phyloP scores from a whole-genome alignment of 495 filamentous ascomycete genomes.

The Cudoniella acicularis region DNA sequence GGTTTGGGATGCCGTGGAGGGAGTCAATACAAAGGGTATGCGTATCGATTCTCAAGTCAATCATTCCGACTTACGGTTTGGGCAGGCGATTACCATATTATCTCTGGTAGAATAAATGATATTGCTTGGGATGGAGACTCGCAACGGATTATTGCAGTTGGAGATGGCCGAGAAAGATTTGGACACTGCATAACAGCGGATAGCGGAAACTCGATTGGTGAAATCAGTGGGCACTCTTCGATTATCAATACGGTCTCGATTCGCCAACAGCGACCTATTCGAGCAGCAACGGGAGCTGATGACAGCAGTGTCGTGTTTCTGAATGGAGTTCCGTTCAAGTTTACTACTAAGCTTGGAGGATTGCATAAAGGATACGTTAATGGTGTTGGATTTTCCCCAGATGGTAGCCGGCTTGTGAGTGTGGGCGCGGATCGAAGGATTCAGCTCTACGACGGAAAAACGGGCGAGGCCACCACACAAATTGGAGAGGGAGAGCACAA shows the following conservation, averaged over 20 bases:
- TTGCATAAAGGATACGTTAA: slow-evolving; percentile 87
- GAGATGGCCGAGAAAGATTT: slow-evolving; percentile 88
- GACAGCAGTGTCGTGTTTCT: slow-evolving; percentile 88
- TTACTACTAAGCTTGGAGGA: slow-evolving; percentile 66
- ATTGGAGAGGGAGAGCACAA: slow-evolving; percentile 82
- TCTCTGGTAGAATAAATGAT: slow-evolving; percentile 92
- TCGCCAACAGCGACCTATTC: slow-evolving; percentile 80
- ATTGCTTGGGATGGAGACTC: slow-evolving; percentile 97
- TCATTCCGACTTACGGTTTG: slow-evolving; percentile 23
- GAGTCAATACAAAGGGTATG: slow-evolving; percentile 59
- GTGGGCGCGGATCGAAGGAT: slow-evolving; percentile 88
- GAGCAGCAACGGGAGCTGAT: slow-evolving; percentile 87
- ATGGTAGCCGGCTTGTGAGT: slow-evolving; percentile 77
- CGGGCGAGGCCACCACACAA: slow-evolving; percentile 71
- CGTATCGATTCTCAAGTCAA: background rate
- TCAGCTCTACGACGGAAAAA: slow-evolving; percentile 93
- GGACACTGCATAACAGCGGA: slow-evolving; percentile 95
- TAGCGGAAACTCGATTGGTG: slow-evolving; percentile 91
- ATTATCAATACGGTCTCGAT: slow-evolving; percentile 89
- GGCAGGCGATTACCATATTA: slow-evolving; percentile 83
- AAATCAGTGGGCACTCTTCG: slow-evolving; percentile 85
- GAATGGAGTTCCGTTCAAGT: slow-evolving; percentile 93
- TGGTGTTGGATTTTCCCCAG: slow-evolving; percentile 84
- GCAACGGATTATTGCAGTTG: slow-evolving; percentile 93
- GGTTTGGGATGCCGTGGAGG: slow-evolving; percentile 79